Evolutionary conservation across 768 basidiomycete species (phyloP).

Genomic region (Gelatoporia subvermispora): DNA sequence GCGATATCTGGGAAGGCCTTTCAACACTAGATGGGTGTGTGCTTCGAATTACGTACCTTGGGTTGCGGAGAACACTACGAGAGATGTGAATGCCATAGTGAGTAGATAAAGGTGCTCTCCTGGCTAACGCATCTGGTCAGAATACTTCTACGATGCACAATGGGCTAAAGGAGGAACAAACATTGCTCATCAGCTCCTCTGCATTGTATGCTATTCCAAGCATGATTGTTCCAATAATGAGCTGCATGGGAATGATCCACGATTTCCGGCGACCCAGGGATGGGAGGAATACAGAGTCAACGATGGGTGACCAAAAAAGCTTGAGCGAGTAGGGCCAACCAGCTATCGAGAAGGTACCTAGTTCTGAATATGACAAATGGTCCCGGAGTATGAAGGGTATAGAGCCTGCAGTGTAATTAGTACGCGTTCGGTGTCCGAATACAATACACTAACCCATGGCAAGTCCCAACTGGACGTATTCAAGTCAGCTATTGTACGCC

Average conservation of each 20-base stretch:
- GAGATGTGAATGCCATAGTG: slow-evolving; percentile 78
- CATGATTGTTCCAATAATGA: slow-evolving; percentile 82
- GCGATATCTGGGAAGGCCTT: slow-evolving; percentile 69
- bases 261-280: slow-evolving; percentile 92
- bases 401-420: slow-evolving; percentile 54
- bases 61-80: slow-evolving; percentile 94
- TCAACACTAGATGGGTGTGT: slow-evolving; percentile 12
- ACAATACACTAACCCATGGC: slow-evolving; percentile 60
- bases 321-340: slow-evolving; percentile 97
- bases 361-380: slow-evolving; percentile 93
- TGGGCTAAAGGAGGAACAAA: slow-evolving; percentile 29
- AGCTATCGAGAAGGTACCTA: slow-evolving; percentile 89
- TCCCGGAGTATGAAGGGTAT: slow-evolving; percentile 95
- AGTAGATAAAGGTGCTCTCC: slow-evolving; percentile 72
- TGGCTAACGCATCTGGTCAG: slow-evolving; percentile 45
- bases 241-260: slow-evolving; percentile 98
- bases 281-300: slow-evolving; percentile 83
- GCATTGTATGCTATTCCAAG: slow-evolving; percentile 71
- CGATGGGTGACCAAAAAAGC: slow-evolving; percentile 94
- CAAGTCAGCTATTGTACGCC: background rate
- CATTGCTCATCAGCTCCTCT: slow-evolving; percentile 73
- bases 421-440: slow-evolving; percentile 3
- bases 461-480: slow-evolving; percentile 61
- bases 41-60: slow-evolving; percentile 59
- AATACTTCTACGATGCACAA: slow-evolving; percentile 6